Percentiles rank a stretch among this genome's conserved stretches.
These are phyloP conservation scores for Trametopsis cervina DNA, from an alignment of 768 basidiomycete genomes.

Conservation along the genomic window DNA sequence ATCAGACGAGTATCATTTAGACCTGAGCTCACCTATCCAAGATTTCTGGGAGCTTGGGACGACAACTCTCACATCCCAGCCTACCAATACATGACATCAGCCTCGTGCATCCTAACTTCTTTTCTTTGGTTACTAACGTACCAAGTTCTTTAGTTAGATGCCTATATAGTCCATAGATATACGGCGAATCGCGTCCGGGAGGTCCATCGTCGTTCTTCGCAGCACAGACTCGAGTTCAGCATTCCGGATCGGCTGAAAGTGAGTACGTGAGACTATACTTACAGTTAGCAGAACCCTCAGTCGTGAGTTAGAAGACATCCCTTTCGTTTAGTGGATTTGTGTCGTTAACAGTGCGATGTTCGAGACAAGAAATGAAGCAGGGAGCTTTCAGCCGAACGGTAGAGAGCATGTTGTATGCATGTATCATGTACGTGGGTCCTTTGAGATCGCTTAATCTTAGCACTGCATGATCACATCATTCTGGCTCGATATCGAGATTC, in stretches of 20 bases:
- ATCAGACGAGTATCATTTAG: background rate
- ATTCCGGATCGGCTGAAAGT: background rate
- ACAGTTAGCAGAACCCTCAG: constrained; percentile 38
- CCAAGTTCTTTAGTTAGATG: constrained; percentile 54
- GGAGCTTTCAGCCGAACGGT: too few relatives aligned
- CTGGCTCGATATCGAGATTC: too few relatives aligned
- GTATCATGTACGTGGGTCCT: too few relatives aligned
- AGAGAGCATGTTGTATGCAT: too few relatives aligned
- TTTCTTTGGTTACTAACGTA: too few relatives aligned
- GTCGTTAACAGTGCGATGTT: too few relatives aligned
- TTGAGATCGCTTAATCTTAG: too few relatives aligned
- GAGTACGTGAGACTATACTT: constrained; percentile 20
- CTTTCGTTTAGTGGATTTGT: too few relatives aligned
- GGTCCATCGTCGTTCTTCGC: constrained; percentile 86
- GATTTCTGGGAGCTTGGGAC: constrained; percentile 78
- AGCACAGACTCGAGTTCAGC: constrained; percentile 1
- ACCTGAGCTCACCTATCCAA: constrained; percentile 62
- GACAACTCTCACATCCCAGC: constrained; percentile 77
- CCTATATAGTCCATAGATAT: constrained; percentile 63
- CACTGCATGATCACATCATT: too few relatives aligned
- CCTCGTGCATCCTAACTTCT: background rate
- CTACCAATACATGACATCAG: constrained; percentile 25
- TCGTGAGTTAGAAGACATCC: constrained; percentile 4
- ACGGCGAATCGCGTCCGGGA: constrained; percentile 66
- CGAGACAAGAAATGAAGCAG: too few relatives aligned